Percentiles rank a stretch among this genome's conserved stretches.
phyloP scores from a whole-genome alignment of 257 asterid genomes.

The Fraxinus anomala region DNA sequence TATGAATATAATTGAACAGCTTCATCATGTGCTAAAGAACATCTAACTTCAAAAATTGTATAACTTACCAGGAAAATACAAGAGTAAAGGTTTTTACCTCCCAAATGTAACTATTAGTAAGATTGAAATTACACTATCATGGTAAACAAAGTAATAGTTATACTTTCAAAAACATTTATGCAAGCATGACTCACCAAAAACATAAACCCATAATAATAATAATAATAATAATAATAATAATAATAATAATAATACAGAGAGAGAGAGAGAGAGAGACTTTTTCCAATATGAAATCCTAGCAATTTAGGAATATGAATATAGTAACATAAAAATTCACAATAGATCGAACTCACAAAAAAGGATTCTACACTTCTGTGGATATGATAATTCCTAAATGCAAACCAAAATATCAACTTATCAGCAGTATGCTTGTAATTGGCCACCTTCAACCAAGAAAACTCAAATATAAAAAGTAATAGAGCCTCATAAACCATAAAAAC shows the following conservation, averaged over 20 bases:
- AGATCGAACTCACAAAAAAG: neutral
- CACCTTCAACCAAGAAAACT: neutral
- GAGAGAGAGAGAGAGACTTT: neutral
- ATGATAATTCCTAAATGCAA: neutral
- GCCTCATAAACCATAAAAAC: neutral
- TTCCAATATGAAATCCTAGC: neutral
- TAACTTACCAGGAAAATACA: neutral
- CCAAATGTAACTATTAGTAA: neutral
- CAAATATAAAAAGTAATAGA: neutral
- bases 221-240: too few relatives aligned
- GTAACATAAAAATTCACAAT: neutral
- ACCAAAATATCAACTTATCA: neutral
- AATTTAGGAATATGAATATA: neutral
- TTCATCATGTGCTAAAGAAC: slow-evolving; percentile 10
- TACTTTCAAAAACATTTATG: neutral
- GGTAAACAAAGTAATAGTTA: too few relatives aligned
- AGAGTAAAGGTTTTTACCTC: neutral
- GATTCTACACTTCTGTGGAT: neutral
- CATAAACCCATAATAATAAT: neutral
- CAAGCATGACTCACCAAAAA: neutral
- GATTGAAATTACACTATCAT: neutral
- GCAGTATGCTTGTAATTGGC: slow-evolving; percentile 10
- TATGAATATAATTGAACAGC: neutral
- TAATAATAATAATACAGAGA: too few relatives aligned
- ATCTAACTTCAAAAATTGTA: neutral